phyloP scores from a whole-genome alignment of 345 rosid species.

The Camelina laxa region DNA sequence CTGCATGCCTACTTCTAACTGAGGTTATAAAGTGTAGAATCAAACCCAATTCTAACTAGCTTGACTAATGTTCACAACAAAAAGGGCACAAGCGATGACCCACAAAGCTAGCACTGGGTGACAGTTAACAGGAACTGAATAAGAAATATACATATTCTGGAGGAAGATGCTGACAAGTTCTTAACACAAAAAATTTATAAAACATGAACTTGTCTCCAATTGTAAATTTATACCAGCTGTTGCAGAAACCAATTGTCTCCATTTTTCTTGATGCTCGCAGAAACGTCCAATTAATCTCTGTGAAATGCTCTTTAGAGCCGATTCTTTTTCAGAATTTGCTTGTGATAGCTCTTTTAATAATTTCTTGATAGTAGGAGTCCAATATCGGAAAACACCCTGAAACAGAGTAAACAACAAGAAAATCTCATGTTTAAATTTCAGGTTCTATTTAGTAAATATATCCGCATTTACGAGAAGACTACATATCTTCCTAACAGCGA shows the following conservation, averaged over 20 bases:
- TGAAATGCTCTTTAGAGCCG: constrained; percentile 73
- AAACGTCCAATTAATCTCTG: constrained; percentile 75
- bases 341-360: constrained; percentile 67
- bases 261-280: constrained; percentile 75
- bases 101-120: constrained; percentile 16
- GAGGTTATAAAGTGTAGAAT: constrained; percentile 2
- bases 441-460: constrained; percentile 11
- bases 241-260: constrained; percentile 80
- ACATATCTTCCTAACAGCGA: constrained; percentile 15
- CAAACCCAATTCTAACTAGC: constrained; percentile 21
- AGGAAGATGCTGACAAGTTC: constrained; percentile 19
- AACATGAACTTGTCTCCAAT: constrained; percentile 36
- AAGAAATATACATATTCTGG: background rate
- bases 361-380: constrained; percentile 86
- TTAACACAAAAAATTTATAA: background rate
- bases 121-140: constrained; percentile 6
- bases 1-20: constrained; percentile 29
- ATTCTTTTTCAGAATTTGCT: constrained; percentile 85
- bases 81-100: constrained; percentile 13
- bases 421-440: constrained; percentile 2
- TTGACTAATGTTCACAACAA: constrained; percentile 2
- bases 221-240: constrained; percentile 82
- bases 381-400: constrained; percentile 90
- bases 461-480: constrained; percentile 20
- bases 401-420: constrained; percentile 28